Evolutionary conservation across 257 asterid genomes (phyloP), one percentile per base, ranked within the genome.

Genomic region (Leonotis leonurus): DNA sequence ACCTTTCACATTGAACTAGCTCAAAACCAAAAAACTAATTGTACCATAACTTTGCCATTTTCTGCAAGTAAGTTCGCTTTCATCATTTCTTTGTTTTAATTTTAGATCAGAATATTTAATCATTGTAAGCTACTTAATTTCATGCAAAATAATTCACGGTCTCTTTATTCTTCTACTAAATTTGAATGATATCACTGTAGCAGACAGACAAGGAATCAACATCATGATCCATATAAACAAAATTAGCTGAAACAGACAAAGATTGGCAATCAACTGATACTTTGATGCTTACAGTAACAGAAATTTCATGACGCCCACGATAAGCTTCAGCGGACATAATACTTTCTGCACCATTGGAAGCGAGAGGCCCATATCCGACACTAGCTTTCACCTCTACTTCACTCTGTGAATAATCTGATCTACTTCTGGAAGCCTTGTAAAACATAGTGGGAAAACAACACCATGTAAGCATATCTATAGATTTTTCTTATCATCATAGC

Each of bases 241-340:
- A 54, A 16, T 48, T 35, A 44, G 54, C 8, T 11, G 30, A 68
- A 48, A 37, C 50, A 36, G 57, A 37, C n/a, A 71, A 13, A 13
- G 16, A 56, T 9, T 35, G 20, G 11, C 18, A 20, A 56, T 64
- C 29, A 16, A 6, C 18, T 8, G 56, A 46, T 21, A 55, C 0
- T n/a, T n/a, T 64, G 71, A 67, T 57, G 56, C 95, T 79, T 77
- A 89, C 99, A 2, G 85, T 67, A 16, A 93, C 95, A 45, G 89
- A 66, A 67, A 93, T 89, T 78, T 93, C 99, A 76, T 93, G 97
- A 65, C 54, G 79, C 13, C 70, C 79, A 17, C 95, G 80, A 73
- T 87, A 93, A 8, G 88, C 68, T 52, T 89, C 97, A 0, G 85
- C 79, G 3, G 96, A 83, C 66, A 80, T 8, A 46, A 69, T 74